Evolutionary conservation across 2,329 filamentous ascomycete species (phyloP), one percentile per base, ranked within the genome.

Genomic region (Orbilia brochopaga): DNA sequence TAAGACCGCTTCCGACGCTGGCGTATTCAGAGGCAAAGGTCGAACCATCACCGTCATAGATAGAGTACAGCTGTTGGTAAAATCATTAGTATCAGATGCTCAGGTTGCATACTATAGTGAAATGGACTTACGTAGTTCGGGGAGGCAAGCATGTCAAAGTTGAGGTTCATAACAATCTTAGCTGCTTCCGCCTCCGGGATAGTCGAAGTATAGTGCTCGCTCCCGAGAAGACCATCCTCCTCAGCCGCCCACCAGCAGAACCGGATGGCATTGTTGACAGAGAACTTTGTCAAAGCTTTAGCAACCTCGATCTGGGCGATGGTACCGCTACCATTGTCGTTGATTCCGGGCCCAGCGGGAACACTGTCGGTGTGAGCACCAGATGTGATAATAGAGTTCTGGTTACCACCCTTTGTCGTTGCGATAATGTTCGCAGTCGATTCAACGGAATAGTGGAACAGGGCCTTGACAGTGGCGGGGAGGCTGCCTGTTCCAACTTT

Each of bases 101-200:
- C 27, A 11, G 11, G n/a, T 24, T 17, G 35, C 3, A 19, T n/a
- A 54, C 8, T 5, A 23, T 27, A 11, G 21, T n/a, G 44, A 48
- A n/a, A 42, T 13, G 11, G 27, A 54, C 77, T 64, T 81, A 77
- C 82, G 74, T 83, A 87, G 79, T 87, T 87, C n/a, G 85, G 85
- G 0, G 83, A 85, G 1, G 84, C 84, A 76, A 89, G 87, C 88
- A 90, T 90, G 79, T 90, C 87, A 76, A 87, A 88, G 80, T 90
- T 88, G 77, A 89, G 84, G 80, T 88, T 88, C 32, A 89, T 85
- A 1, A 83, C 82, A 76, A 90, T 86, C 78, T 85, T 86, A 70
- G 84, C 79, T 23, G 83, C 81, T 70, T 86, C 85, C 0, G 78
- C 77, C 1, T 80, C 77, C n/a, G 80, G 76, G 6, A 85, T 80